Evolutionary conservation across 1,139 yeast genomes (phyloP), one percentile per base, ranked within the genome.

Genomic region (Meyerozyma guilliermondii): DNA sequence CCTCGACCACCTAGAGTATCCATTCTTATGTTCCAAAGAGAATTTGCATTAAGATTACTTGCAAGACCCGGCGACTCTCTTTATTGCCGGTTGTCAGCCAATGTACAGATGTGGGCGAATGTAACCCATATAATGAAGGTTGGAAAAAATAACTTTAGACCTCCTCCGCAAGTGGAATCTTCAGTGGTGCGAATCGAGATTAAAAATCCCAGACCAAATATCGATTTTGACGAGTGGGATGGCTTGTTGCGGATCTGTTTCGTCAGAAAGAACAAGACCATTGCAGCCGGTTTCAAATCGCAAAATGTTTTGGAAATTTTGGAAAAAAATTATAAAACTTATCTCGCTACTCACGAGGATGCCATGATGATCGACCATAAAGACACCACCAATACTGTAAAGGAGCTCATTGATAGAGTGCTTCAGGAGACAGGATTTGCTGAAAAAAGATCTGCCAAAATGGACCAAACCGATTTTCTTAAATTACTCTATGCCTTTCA

Each of bases 91-190:
- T 74, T 92, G 44, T 84, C 95, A 17, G 98, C 96, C 28, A 94
- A 92, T 58, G 98, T 92, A 0, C 98, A 92, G 59, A 91, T 92
- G 98, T 92, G 98, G 98, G 96, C 98, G 18, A 87, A 87, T 51
- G 97, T 94, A 18, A 89, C 96, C 7, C 98, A 92, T 63, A 87
- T 92, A 44, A 92, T 92, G 99, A 94, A 94, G 64, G 98, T 92
- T 34, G 98, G 98, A 27, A 84, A 82, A 59, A 94, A 94, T 62
- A 92, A 92, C 60, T 92, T 92, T 73, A 77, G 97, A 51, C 99
- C 99, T 31, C 99, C 99, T 17, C 99, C 99, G 44, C 92, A 92
- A 63, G 99, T 92, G 46, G 99, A 92, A 63, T 88, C 97, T 0
- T 84, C 95, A 35, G 98, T 92, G 40, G 98, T 92, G 17, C 78